These are phyloP conservation scores for Aspergillus tanneri DNA, from an alignment of 2,329 filamentous ascomycete genomes.

Conservation along the genomic window DNA sequence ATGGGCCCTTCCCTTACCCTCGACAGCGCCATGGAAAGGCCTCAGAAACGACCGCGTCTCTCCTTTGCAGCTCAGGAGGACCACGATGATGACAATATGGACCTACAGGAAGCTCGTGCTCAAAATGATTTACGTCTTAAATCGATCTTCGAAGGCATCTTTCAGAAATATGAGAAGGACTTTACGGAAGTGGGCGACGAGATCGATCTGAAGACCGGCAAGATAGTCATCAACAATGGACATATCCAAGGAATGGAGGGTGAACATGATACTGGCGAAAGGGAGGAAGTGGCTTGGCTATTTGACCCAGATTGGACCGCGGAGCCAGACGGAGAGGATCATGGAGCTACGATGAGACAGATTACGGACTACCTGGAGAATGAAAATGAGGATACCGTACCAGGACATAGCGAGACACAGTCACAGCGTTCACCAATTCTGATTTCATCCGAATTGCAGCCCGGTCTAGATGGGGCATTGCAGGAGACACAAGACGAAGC, in stretches of 20 bases:
- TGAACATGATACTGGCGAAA: conserved; percentile 17
- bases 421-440: conserved; percentile 8
- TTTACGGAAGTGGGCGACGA: conserved; percentile 84
- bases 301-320: conserved; percentile 7
- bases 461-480: neutral
- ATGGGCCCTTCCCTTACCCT: neutral
- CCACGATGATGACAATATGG: conserved; percentile 42
- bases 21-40: conserved; percentile 29
- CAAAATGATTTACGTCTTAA: conserved; percentile 72
- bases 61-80: conserved; percentile 27
- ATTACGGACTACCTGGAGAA: conserved; percentile 5
- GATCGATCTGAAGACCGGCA: conserved; percentile 77
- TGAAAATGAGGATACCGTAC: conserved; percentile 5
- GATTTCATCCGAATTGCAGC: conserved; percentile 10
- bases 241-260: conserved; percentile 60
- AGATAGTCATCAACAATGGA: conserved; percentile 87
- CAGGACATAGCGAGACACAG: conserved; percentile 7
- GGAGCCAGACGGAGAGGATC: neutral
- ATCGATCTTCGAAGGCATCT: conserved; percentile 82
- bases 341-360: neutral
- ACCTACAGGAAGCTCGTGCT: conserved; percentile 62
- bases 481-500: conserved; percentile 8
- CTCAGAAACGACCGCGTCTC: conserved; percentile 61
- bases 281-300: conserved; percentile 9
- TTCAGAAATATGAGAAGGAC: conserved; percentile 81